These are phyloP conservation scores for Gelatoporia subvermispora DNA, from an alignment of 768 basidiomycete species.

Conservation along the genomic window DNA sequence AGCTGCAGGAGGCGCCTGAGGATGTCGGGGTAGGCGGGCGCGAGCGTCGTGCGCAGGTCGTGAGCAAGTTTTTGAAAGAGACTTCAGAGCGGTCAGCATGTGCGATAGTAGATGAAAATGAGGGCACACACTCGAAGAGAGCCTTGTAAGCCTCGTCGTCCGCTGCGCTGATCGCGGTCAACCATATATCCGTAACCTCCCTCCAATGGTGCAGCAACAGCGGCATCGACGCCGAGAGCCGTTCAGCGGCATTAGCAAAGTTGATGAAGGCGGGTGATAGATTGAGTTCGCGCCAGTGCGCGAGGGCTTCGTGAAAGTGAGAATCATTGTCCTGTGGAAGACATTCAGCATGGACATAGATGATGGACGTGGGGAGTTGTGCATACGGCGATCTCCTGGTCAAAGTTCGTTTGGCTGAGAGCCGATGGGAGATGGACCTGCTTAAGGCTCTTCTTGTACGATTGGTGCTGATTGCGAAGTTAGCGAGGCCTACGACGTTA, in stretches of 20 bases:
- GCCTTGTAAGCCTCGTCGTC: conserved; percentile 72
- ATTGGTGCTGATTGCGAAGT: conserved; percentile 54
- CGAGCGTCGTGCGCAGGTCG: conserved; percentile 74
- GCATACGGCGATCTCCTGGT: conserved; percentile 53
- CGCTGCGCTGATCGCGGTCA: conserved; percentile 46
- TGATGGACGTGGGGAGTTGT: not conserved
- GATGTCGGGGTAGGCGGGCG: conserved; percentile 54
- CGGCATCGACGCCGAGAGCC: conserved; percentile 70
- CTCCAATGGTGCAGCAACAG: conserved; percentile 77
- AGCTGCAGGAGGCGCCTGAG: conserved; percentile 52
- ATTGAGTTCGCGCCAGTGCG: conserved; percentile 77
- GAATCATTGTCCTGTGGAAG: conserved; percentile 65
- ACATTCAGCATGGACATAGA: not conserved
- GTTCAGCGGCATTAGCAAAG: conserved; percentile 58
- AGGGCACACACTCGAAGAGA: conserved; percentile 63
- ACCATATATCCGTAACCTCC: conserved; percentile 64
- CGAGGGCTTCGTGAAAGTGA: conserved; percentile 69
- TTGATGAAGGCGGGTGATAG: conserved; percentile 69
- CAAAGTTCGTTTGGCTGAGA: conserved; percentile 45
- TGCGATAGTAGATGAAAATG: not conserved
- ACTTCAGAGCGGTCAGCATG: conserved; percentile 34
- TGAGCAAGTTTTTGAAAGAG: conserved; percentile 74
- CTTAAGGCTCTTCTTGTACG: conserved; percentile 61
- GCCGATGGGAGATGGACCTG: conserved; percentile 69
- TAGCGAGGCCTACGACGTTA: not conserved